Evolutionary conservation across 805 yeast species (phyloP).

Genomic region (Lipomyces japonicus): DNA sequence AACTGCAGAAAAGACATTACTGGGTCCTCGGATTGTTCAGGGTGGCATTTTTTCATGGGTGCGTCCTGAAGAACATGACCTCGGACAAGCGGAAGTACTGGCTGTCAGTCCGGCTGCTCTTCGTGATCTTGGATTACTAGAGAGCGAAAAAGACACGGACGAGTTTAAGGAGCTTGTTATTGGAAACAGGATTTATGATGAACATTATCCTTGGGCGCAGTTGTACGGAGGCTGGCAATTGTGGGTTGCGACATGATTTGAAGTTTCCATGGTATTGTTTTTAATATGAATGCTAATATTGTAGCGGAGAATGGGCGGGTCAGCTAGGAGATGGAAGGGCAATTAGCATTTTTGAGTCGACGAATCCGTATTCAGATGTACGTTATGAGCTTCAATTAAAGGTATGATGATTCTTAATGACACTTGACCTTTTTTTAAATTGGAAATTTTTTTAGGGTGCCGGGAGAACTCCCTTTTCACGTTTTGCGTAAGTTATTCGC

Average conservation of each 20-base stretch:
- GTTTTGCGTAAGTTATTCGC: constrained; percentile 57
- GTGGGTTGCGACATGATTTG: not conserved
- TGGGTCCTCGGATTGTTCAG: constrained; percentile 50
- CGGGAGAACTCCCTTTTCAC: constrained; percentile 84
- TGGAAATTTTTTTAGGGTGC: constrained; percentile 54
- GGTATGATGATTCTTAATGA: constrained; percentile 1
- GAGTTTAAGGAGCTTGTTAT: constrained; percentile 53
- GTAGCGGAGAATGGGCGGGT: constrained; percentile 83
- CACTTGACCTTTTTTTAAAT: not conserved
- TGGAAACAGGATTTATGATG: constrained; percentile 52
- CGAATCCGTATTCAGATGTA: constrained; percentile 43
- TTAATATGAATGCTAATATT: not conserved
- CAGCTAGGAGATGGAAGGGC: constrained; percentile 97
- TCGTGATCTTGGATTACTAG: constrained; percentile 54
- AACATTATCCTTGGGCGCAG: constrained; percentile 75
- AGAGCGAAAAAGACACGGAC: constrained; percentile 41
- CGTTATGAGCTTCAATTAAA: constrained; percentile 68
- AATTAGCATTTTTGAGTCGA: constrained; percentile 69
- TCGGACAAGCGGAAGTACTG: constrained; percentile 46
- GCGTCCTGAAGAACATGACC: constrained; percentile 51
- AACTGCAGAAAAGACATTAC: constrained; percentile 38
- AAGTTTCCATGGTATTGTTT: not conserved
- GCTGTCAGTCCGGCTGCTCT: constrained; percentile 60
- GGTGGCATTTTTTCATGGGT: constrained; percentile 73
- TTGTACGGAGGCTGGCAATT: constrained; percentile 96